phyloP scores from a whole-genome alignment of 176 grass and related monocot genomes.

The Paspalum notatum region DNA sequence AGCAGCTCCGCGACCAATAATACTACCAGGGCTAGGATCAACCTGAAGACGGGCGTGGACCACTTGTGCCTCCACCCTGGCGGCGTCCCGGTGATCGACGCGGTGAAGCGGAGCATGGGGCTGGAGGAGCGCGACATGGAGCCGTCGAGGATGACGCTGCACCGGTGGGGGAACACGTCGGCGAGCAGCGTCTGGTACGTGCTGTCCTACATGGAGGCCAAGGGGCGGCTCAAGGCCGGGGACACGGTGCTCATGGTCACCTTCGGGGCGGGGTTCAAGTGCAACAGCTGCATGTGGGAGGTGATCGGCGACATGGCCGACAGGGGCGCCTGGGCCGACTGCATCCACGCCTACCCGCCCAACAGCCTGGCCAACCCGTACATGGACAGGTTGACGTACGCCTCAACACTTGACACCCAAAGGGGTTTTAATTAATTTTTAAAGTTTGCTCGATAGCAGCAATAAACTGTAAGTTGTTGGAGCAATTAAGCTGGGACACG shows the following conservation, averaged over 20 bases:
- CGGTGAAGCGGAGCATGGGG: conserved; percentile 44
- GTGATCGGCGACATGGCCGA: conserved; percentile 48
- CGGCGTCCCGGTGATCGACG: conserved; percentile 58
- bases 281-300: conserved; percentile 79
- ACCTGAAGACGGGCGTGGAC: conserved; percentile 57
- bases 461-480: too few species aligned
- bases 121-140: conserved; percentile 57
- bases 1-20: background rate
- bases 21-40: too few species aligned
- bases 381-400: too few species aligned
- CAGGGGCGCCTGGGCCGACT: conserved; percentile 53
- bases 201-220: conserved; percentile 75
- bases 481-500: too few species aligned
- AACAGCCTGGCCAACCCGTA: conserved; percentile 52
- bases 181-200: conserved; percentile 73
- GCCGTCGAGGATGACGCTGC: conserved; percentile 67
- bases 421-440: too few species aligned
- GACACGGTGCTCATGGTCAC: conserved; percentile 68
- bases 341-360: conserved; percentile 61
- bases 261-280: conserved; percentile 75
- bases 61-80: conserved; percentile 81
- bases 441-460: too few species aligned
- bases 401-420: too few species aligned
- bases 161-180: conserved; percentile 80
- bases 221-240: conserved; percentile 49